Base-by-base conservation (phyloP, 805 yeast species). In the Metschnikowia cerradonensis region DNA sequence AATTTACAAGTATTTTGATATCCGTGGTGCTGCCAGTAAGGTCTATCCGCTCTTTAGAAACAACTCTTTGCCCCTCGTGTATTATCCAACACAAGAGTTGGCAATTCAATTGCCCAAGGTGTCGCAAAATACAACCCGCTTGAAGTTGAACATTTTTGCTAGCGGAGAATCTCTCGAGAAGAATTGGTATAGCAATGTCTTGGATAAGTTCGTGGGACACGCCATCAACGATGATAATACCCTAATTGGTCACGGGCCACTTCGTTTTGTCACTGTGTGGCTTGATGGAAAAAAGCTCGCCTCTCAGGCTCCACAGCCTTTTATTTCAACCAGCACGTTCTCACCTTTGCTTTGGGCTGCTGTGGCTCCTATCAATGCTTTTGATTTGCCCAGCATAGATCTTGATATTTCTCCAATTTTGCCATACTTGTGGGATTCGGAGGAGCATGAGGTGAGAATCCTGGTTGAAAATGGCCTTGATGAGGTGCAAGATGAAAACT, bases 271-370 rank as follows among this genome's bases (percentile, higher is more conserved):
- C 14, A 81, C 84, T 57, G 81, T 87, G 4, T 84, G 72, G 55
- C 68, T 85, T 42, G 77, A 83, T 56, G 88, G 79, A 31, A 58
- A 73, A 23, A 75, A 85, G 46, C 78, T 88, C 6, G 84, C 84
- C 2, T 70, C 82, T 3, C 78, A 78, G 30, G 71, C 82, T 23
- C 95, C 96, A 2, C 81, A 79, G 56, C 91, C 92, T 1, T 80
- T 83, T 6, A 77, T 90, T 14, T 90, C 76, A 68, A 82, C 96
- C 1, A 96, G 96, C 6, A 96, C 96, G 2, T 68, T 83, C 33
- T 79, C 90, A 1, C 96, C 96, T 1, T 75, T 84, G 3, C 68
- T 89, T 43, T 90, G 96, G 96, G 75, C 78, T 45, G 89, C 95
- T 3, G 80, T 87, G 53, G 96, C 89, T 6, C 83, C 88, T 2